Percentiles rank a stretch among this genome's conserved stretches.
These are phyloP conservation scores for Tuber calosporum DNA, from an alignment of 495 filamentous ascomycete genomes.

Conservation along the genomic window DNA sequence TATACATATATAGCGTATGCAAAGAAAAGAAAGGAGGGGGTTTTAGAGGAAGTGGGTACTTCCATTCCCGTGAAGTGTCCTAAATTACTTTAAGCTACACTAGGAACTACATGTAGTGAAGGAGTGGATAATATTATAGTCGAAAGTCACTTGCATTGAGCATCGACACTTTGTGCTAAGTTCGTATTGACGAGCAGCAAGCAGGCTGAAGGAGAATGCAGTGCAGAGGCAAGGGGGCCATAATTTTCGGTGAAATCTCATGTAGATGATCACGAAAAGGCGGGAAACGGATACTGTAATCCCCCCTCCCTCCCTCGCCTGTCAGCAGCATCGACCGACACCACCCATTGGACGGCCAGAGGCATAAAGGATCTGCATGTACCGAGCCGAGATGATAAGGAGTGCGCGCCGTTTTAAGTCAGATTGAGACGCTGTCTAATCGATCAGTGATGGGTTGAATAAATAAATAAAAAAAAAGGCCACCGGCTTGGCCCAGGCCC, in stretches of 20 bases:
- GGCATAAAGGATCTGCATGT: slow-evolving; percentile 17
- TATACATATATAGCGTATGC: slow-evolving; percentile 10
- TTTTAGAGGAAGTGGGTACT: background rate
- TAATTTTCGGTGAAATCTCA: slow-evolving; percentile 5
- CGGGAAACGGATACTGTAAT: background rate
- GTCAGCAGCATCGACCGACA: background rate
- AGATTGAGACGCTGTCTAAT: slow-evolving; percentile 21
- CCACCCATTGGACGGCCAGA: background rate
- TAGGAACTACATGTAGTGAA: slow-evolving; percentile 16
- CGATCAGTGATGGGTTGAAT: background rate
- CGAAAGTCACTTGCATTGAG: background rate
- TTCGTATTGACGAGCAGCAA: background rate
- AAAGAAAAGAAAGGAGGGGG: background rate
- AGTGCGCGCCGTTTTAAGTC: slow-evolving; percentile 29
- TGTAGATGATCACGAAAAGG: background rate
- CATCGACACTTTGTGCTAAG: background rate
- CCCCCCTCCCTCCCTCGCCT: background rate
- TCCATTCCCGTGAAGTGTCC: background rate
- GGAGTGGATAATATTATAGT: background rate
- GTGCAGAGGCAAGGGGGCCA: background rate
- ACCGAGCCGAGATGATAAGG: slow-evolving; percentile 34
- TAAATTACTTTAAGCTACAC: background rate
- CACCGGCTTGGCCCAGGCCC: background rate
- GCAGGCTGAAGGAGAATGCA: background rate
- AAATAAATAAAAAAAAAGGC: background rate